phyloP scores from a whole-genome alignment of 805 yeast species.

The Candida pseudofarinosa region DNA sequence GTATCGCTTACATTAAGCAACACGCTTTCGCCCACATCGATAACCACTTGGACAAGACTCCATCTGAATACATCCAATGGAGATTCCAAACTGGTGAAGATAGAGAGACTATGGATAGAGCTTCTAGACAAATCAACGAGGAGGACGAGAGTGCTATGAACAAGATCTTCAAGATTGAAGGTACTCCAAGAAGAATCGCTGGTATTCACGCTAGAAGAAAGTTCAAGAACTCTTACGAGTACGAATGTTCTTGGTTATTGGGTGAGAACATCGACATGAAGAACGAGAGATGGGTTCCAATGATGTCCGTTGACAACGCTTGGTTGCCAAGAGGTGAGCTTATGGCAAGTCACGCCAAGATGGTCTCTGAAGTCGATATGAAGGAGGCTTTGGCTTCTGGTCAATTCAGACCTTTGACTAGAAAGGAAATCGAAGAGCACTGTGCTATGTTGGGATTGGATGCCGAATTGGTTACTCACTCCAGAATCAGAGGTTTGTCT shows the following conservation, averaged over 20 bases:
- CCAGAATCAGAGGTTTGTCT: constrained; percentile 99
- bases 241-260: constrained; percentile 94
- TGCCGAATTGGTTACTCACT: constrained; percentile 98
- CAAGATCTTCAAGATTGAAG: constrained; percentile 98
- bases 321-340: constrained; percentile 97
- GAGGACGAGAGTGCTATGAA: constrained; percentile 97
- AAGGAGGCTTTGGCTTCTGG: constrained; percentile 99
- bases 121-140: constrained; percentile 97
- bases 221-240: constrained; percentile 99
- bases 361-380: constrained; percentile 99
- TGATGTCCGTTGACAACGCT: constrained; percentile 99
- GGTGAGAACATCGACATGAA: constrained; percentile 99
- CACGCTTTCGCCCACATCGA: constrained; percentile 99
- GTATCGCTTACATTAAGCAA: constrained; percentile 99
- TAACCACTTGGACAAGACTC: constrained; percentile 97
- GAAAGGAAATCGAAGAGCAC: constrained; percentile 99
- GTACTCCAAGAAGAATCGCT: constrained; percentile 95
- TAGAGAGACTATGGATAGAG: constrained; percentile 99
- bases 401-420: constrained; percentile 99
- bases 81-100: constrained; percentile 99
- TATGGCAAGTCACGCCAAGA: constrained; percentile 92
- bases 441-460: constrained; percentile 98
- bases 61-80: constrained; percentile 99
- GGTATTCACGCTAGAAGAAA: constrained; percentile 96
- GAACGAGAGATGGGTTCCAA: constrained; percentile 99